Conservation (phyloP, 331 rosid genomes). For the Quercus phellos region DNA sequence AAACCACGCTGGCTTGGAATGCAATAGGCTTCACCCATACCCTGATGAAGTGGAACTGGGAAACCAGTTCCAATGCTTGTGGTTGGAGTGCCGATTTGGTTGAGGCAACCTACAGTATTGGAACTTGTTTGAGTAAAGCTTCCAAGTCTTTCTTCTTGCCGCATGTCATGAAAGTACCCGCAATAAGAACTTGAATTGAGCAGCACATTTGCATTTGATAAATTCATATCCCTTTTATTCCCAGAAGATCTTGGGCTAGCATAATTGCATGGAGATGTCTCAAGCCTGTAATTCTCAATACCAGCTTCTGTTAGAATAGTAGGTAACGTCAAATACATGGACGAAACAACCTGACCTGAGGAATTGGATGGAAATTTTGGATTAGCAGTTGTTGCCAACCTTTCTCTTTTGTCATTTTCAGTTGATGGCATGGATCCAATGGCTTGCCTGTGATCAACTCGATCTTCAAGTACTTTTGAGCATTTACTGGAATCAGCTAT, state of each 20-base stretch:
- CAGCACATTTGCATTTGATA: slow-evolving; percentile 5
- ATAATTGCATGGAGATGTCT: slow-evolving; percentile 6
- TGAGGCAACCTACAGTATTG: not conserved
- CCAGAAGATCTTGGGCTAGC: not conserved
- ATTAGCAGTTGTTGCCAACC: slow-evolving; percentile 2
- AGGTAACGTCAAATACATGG: slow-evolving; percentile 21
- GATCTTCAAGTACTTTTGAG: not conserved
- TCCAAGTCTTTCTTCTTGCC: slow-evolving; percentile 17
- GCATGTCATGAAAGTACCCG: slow-evolving; percentile 8
- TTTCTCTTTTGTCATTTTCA: not conserved
- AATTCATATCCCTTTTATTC: not conserved
- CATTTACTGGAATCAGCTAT: not conserved
- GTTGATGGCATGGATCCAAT: slow-evolving; percentile 8
- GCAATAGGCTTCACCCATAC: not conserved
- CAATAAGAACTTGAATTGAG: not conserved
- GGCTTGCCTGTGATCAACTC: slow-evolving; percentile 5
- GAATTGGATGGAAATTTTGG: not conserved
- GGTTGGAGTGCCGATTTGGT: not conserved
- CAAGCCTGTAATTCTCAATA: not conserved
- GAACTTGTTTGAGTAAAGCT: slow-evolving; percentile 4
- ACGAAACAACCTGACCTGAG: slow-evolving; percentile 19
- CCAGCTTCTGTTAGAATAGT: not conserved
- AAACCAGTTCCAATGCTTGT: slow-evolving; percentile 16
- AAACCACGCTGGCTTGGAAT: slow-evolving; percentile 15
- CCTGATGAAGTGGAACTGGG: slow-evolving; percentile 15